Conservation (phyloP, 2,329 filamentous ascomycete species). For the Claviceps pusilla region DNA sequence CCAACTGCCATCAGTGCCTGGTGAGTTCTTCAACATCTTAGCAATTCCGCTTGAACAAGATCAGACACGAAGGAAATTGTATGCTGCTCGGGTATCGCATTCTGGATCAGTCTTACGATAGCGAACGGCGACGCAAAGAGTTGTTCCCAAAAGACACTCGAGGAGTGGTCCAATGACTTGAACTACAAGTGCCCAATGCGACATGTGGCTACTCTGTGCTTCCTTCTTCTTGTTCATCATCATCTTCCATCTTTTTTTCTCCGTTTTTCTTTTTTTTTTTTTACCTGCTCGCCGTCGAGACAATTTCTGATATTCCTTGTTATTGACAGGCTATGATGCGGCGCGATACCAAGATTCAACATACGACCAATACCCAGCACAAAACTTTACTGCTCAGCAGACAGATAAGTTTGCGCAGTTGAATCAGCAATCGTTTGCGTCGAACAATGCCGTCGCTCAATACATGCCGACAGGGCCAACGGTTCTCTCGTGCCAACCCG, state of each 20-base stretch:
- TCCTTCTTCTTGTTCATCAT: no score
- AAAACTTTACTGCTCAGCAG: slow-evolving; percentile 30
- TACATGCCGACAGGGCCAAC: slow-evolving; percentile 48
- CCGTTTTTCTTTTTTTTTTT: background rate
- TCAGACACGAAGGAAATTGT: no score
- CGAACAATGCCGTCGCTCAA: slow-evolving; percentile 48
- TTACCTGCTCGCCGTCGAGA: background rate
- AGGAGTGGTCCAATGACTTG: no score
- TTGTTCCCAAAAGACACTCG: no score
- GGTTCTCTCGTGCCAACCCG: slow-evolving; percentile 56
- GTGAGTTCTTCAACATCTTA: slow-evolving; percentile 40
- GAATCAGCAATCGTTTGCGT: slow-evolving; percentile 40
- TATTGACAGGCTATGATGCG: slow-evolving; percentile 39
- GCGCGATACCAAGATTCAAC: slow-evolving; percentile 44
- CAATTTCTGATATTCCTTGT: slow-evolving; percentile 10
- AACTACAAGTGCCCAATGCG: no score
- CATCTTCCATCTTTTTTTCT: no score
- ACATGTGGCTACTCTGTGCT: no score
- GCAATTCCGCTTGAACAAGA: no score
- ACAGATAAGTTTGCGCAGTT: slow-evolving; percentile 37
- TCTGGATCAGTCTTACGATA: no score
- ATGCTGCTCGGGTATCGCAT: no score
- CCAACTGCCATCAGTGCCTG: slow-evolving; percentile 62
- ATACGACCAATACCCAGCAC: slow-evolving; percentile 37
- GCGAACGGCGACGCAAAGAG: no score